Base-by-base conservation (phyloP, 2,329 filamentous ascomycete genomes). In the Scytalidium sp. region DNA sequence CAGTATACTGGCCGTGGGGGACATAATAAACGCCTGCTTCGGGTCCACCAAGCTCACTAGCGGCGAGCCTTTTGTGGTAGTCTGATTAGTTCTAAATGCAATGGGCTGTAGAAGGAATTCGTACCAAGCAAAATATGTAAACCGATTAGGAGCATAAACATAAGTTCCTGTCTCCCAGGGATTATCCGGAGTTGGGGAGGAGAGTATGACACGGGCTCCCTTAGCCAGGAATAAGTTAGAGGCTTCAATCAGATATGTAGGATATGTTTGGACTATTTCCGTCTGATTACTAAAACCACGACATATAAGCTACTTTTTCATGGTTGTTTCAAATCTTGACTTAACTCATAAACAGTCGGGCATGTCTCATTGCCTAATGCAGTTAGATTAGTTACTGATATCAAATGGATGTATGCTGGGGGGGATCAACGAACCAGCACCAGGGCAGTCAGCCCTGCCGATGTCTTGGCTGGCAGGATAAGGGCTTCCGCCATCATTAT, bases 401-500 rank as follows among this genome's bases (percentile, higher is more conserved):
- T 23, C n/a, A 36, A n/a, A 7, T 19, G 19, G 10, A 17, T n/a
- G 29, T 49, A 8, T 47, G n/a, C 5, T 4, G 13, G 5, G 13
- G 32, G 17, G 7, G 7, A 6, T 52, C 53, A 13, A 50, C 56
- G 20, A 60, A 63, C 61, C 62, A 3, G 56, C 50, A 20, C 63
- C 63, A 8, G 69, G 62, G 50, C 84, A 88, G 56, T 80, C 82
- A 1, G 76, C 79, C 13, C 83, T 75, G 1, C 79, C 79, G 57
- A 87, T 86, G 64, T 88, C 84, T 1, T 64, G 65, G 2, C 63
- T 67, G 2, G 83, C 68, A 0, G 75, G 75, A 3, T 43, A 32
- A n/a, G 61, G 50, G 10, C 57, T 60, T 2, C 84, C 83, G 19
- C 83, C 85, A 56, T 88, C 85, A 58, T 89, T 89, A 70, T 88